These are phyloP conservation scores for Thermothelomyces thermophilus DNA, from an alignment of 2,329 filamentous ascomycete genomes.

Conservation along the genomic window DNA sequence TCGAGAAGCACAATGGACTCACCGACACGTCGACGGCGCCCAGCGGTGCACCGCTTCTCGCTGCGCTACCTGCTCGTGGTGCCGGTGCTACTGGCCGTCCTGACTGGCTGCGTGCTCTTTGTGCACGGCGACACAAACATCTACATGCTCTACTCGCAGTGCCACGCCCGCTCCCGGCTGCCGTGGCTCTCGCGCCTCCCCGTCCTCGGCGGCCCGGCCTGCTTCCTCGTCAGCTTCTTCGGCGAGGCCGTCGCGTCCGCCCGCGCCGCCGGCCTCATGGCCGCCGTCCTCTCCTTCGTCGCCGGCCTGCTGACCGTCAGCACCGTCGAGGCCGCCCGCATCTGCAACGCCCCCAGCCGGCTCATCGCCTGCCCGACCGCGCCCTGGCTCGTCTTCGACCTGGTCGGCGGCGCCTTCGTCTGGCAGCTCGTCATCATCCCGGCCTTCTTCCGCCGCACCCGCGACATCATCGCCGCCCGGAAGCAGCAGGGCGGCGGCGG, in stretches of 20 bases:
- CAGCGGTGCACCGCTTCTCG: conserved; percentile 47
- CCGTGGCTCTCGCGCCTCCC: conserved; percentile 40
- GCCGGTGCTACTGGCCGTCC: conserved; percentile 41
- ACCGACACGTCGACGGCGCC: conserved; percentile 26
- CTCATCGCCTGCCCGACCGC: conserved; percentile 32
- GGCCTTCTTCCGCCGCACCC: conserved; percentile 40
- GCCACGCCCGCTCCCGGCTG: conserved; percentile 42
- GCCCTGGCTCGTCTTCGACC: conserved; percentile 42
- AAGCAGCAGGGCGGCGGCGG: conserved; percentile 5
- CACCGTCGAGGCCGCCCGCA: conserved; percentile 44
- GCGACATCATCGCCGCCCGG: conserved; percentile 30
- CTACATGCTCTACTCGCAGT: conserved; percentile 48
- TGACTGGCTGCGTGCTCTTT: conserved; percentile 38
- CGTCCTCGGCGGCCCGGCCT: conserved; percentile 39
- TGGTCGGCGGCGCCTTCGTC: conserved; percentile 43
- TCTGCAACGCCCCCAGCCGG: conserved; percentile 30
- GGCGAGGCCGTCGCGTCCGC: conserved; percentile 34
- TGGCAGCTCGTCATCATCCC: conserved; percentile 48
- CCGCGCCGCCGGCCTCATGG: conserved; percentile 37
- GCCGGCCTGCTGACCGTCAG: conserved; percentile 43
- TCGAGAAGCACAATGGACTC: too few species aligned
- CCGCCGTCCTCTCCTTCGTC: conserved; percentile 38
- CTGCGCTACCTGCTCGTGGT: conserved; percentile 47
- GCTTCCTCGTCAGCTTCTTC: conserved; percentile 47
- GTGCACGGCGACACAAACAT: conserved; percentile 44